Conservation (phyloP, 176 grass and related monocot species). For the Secale cereale region DNA sequence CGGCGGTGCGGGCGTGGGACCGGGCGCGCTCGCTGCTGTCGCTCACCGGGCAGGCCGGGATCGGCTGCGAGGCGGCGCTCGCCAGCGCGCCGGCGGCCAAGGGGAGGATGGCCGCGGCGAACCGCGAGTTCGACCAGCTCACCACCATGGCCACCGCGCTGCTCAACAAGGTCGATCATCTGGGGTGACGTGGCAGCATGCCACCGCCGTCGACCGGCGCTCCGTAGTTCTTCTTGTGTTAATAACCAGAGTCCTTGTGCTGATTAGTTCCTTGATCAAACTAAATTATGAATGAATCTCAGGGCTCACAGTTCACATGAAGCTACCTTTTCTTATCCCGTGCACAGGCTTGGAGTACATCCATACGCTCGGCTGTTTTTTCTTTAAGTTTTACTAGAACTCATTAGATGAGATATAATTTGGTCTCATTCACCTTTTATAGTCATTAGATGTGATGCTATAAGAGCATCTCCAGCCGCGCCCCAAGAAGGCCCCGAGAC, state of each 20-base stretch:
- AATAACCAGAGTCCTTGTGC: neutral
- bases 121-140: slow-evolving; percentile 35
- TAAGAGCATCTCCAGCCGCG: too few relatives aligned
- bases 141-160: slow-evolving; percentile 40
- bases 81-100: neutral
- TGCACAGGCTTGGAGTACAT: too few relatives aligned
- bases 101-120: neutral
- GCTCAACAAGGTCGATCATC: slow-evolving; percentile 20
- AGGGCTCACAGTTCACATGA: too few relatives aligned
- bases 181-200: neutral
- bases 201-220: neutral
- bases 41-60: slow-evolving; percentile 18
- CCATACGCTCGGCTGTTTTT: too few relatives aligned
- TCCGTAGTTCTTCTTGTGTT: neutral
- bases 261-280: neutral
- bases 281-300: too few relatives aligned
- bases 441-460: too few relatives aligned
- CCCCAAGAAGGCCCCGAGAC: too few relatives aligned
- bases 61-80: slow-evolving; percentile 33
- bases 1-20: slow-evolving; percentile 13
- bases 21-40: neutral
- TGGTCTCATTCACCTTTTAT: too few relatives aligned
- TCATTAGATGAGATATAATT: too few relatives aligned
- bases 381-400: too few relatives aligned
- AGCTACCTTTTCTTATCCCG: too few relatives aligned